Conservation (phyloP, 495 filamentous ascomycete species). For the Tuber magnatum region DNA sequence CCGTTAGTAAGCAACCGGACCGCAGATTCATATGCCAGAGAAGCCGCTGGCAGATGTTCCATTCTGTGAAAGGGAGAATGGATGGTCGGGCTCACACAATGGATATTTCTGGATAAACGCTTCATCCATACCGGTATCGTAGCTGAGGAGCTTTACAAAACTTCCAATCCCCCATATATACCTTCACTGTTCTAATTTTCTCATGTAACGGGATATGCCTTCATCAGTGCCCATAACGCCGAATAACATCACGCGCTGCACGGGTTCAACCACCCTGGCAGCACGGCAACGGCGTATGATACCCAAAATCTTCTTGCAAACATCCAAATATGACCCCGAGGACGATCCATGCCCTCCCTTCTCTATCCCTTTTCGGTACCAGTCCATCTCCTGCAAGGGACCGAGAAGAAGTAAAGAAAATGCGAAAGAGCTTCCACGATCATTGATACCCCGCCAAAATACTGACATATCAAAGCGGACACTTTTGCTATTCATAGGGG, state of each 20-base stretch:
- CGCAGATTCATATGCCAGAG: neutral
- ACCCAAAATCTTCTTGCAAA: neutral
- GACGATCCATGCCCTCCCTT: neutral
- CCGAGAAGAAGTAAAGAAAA: neutral
- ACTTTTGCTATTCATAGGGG: neutral
- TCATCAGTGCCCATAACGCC: neutral
- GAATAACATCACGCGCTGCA: neutral
- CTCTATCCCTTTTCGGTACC: neutral
- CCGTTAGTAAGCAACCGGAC: conserved; percentile 30
- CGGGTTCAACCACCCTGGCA: neutral
- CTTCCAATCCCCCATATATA: neutral
- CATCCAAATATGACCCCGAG: neutral
- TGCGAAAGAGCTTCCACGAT: neutral
- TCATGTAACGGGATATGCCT: neutral
- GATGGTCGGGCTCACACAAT: neutral
- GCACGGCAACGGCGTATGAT: neutral
- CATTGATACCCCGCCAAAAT: neutral
- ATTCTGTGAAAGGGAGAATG: neutral
- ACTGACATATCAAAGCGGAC: neutral
- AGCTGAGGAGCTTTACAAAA: neutral
- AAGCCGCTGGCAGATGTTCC: neutral
- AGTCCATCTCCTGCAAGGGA: neutral
- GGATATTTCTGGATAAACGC: neutral
- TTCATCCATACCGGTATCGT: neutral
- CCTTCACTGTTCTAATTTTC: neutral